Base-by-base conservation (phyloP, 2,329 filamentous ascomycete genomes). In the Cylindrodendrum hubeiense region DNA sequence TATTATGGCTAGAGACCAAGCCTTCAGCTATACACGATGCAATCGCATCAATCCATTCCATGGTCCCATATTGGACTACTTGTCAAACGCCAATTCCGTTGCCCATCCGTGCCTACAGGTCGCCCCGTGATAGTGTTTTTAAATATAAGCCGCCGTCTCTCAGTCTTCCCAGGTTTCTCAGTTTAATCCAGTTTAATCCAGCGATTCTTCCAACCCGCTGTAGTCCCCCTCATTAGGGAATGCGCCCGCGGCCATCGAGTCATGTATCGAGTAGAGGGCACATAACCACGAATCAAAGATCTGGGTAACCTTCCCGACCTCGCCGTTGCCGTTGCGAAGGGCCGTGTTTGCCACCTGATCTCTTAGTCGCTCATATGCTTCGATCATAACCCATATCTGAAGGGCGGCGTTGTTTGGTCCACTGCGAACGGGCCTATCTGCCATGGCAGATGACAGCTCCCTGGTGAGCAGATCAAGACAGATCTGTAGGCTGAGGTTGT, bases 381-480 rank as follows among this genome's bases (percentile, higher is more conserved):
- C 86, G 54, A 88, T 88, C 86, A 88, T 88, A 46, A 85, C 80
- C 82, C 84, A 84, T 19, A 88, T 74, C 71, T 88, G 86, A 43
- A 88, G 71, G 2, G 83, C 81, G 15, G 85, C 81, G 0, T 80
- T 79, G 37, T 83, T 79, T 3, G 67, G 41, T 60, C 74, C 17
- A 19, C 21, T 72, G 62, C 56, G 75, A 9, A 65, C 60, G 9
- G 75, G 57, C 55, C 74, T 37, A 47, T 77, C 65, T 51, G 74
- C 58, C 41, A 85, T 68, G 0, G 82, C 82, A 0, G 82, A 81
- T 1, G 83, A 81, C 9, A 89, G 77, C 65, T 88, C 85, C 21
- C 79, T 79, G 4, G 81, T 83, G 41, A 89, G 78, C 3, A 89
- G 78, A 55, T 86, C 82, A 10, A 87, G 75, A 53, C 84, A 84